Percentiles rank a stretch among this genome's conserved stretches.
These are phyloP conservation scores for Suillus clintonianus DNA, from an alignment of 768 basidiomycete species.

Conservation along the genomic window DNA sequence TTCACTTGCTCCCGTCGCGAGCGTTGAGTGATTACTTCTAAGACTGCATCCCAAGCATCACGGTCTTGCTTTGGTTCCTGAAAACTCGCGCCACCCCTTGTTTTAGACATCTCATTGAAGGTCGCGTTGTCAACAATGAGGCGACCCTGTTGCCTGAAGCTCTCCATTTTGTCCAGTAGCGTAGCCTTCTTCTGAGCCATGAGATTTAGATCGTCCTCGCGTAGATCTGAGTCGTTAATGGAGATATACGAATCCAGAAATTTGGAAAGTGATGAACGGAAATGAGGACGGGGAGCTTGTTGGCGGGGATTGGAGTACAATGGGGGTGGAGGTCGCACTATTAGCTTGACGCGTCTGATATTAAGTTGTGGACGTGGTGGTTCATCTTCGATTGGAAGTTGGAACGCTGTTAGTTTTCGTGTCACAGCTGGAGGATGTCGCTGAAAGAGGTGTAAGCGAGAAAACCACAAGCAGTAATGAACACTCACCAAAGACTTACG, in stretches of 20 bases:
- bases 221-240: constrained; percentile 51
- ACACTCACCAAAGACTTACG: constrained; percentile 1
- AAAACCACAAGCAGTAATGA: background rate
- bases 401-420: too few species aligned
- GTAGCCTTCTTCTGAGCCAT: constrained; percentile 45
- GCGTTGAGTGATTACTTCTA: constrained; percentile 44
- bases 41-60: constrained; percentile 63
- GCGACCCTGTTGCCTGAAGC: constrained; percentile 49
- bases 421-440: background rate
- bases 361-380: constrained; percentile 5
- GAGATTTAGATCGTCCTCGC: constrained; percentile 36
- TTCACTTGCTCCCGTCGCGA: constrained; percentile 18
- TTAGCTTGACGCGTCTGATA: constrained; percentile 64
- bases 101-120: constrained; percentile 2
- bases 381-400: background rate
- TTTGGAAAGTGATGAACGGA: constrained; percentile 52
- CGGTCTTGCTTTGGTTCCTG: constrained; percentile 27
- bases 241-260: constrained; percentile 66
- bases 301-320: constrained; percentile 68
- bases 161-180: constrained; percentile 44
- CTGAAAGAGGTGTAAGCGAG: background rate
- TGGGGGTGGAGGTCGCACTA: constrained; percentile 66
- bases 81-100: background rate
- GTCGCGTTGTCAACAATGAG: constrained; percentile 41
- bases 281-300: constrained; percentile 52